Evolutionary conservation across 352 stramenopile genomes (phyloP), one percentile per base, ranked within the genome.

Genomic region (Phytophthora pisi): DNA sequence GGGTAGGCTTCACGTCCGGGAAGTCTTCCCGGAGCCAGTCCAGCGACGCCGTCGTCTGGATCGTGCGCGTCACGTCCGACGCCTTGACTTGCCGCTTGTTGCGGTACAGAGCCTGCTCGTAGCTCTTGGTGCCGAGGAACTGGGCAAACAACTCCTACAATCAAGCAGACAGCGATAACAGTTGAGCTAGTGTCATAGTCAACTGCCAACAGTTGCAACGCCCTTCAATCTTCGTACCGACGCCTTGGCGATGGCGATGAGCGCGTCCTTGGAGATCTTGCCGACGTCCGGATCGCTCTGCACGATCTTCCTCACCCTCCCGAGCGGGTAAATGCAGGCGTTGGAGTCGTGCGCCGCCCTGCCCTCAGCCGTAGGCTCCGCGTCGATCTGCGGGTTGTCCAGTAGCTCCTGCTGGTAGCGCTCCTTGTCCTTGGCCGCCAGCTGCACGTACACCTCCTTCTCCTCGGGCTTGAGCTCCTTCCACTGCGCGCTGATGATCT

Each of bases 271-370:
- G 18, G 90, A 97, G 20, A 99, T 72, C 26, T 95, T 96, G 38
- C 85, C 81, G 3, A 97, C 83, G 55, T 98, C 93, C 1, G 92
- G 89, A 72, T 99, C 95, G 40, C 94, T 90, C 72, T 97, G 93
- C 47, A 97, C 86, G 70, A 99, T 98, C 61, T 97, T 98, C 57
- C 95, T 92, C 62, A 98, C 93, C 23, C 96, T 51, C 65, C 79
- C 77, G 23, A 92, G 53, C 9, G 84, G 84, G 36, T 91, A 91
- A 15, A 93, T 38, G 49, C 80, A 91, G 26, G 64, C 66, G 61
- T 70, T 86, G 5, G 70, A 66, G 45, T 74, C 59, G 4, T 26
- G 45, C 11, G 51, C 64, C 11, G 57, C 53, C 18, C 76, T 75
- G 0, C 79, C 68, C 5, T 80, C 74, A 8, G 78, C 72, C 4